These are phyloP conservation scores for Parascedosporium putredinis DNA, from an alignment of 2,329 filamentous ascomycete species.

Conservation along the genomic window DNA sequence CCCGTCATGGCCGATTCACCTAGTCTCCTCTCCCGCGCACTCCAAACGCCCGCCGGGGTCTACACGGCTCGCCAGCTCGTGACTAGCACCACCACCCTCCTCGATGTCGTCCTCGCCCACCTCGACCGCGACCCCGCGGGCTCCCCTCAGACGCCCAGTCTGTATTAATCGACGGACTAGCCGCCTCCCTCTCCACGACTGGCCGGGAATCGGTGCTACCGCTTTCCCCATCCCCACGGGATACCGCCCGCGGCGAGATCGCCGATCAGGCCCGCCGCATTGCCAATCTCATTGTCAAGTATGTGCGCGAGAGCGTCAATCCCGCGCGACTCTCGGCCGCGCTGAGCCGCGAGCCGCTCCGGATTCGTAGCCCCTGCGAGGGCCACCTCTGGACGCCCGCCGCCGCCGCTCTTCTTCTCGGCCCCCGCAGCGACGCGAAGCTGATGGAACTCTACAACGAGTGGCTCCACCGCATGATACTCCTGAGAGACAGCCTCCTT, in stretches of 20 bases:
- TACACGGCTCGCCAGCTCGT: constrained; percentile 7
- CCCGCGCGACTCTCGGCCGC: background rate
- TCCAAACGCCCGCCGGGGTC: background rate
- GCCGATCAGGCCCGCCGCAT: background rate
- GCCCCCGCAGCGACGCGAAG: constrained; percentile 6
- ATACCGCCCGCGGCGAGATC: background rate
- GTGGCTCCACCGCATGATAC: constrained; percentile 15
- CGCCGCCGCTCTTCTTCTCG: constrained; percentile 2
- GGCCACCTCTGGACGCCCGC: constrained; percentile 7
- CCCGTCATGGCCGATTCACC: too few relatives aligned
- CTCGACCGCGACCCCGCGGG: background rate
- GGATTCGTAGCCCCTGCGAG: constrained; percentile 3
- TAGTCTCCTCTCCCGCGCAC: background rate
- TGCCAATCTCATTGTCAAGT: background rate
- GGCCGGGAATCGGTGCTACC: constrained; percentile 6
- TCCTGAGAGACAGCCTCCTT: constrained; percentile 14
- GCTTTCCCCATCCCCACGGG: background rate
- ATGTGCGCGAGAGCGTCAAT: background rate
- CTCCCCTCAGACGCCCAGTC: background rate
- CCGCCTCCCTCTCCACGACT: constrained; percentile 2
- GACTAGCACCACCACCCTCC: background rate
- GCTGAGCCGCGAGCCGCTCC: background rate
- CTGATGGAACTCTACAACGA: constrained; percentile 16
- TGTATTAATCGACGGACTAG: constrained; percentile 1
- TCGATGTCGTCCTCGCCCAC: background rate